These are phyloP conservation scores for Fragaria iinumae DNA, from an alignment of 306 rosid genomes.

Conservation along the genomic window DNA sequence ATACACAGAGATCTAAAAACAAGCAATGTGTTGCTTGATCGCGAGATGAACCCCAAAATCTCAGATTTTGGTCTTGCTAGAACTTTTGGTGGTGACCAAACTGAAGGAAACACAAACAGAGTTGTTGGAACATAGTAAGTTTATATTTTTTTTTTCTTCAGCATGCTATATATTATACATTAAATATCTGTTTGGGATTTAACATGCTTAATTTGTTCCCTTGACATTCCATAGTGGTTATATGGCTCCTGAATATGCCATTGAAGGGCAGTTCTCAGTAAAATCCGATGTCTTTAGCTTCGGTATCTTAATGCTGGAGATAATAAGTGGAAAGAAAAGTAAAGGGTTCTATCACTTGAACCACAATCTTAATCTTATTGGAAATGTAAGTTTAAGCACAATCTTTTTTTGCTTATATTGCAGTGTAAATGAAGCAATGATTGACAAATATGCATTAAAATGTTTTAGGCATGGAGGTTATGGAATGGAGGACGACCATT, in stretches of 20 bases:
- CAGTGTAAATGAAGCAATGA: neutral
- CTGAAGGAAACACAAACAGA: slow-evolving; percentile 55
- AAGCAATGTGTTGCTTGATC: slow-evolving; percentile 53
- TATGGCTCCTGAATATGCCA: slow-evolving; percentile 37
- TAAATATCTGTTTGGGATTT: neutral
- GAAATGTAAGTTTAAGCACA: slow-evolving; percentile 42
- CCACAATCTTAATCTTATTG: slow-evolving; percentile 33
- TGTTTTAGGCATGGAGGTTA: slow-evolving; percentile 51
- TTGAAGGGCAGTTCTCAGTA: slow-evolving; percentile 27
- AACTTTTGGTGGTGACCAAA: slow-evolving; percentile 46
- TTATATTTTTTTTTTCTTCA: neutral
- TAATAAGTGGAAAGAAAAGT: slow-evolving; percentile 49
- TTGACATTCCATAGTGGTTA: slow-evolving; percentile 25
- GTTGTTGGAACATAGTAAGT: slow-evolving; percentile 72
- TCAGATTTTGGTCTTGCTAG: slow-evolving; percentile 65
- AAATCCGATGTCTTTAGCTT: slow-evolving; percentile 42
- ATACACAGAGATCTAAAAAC: slow-evolving; percentile 63
- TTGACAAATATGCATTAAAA: neutral
- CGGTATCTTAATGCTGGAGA: slow-evolving; percentile 50
- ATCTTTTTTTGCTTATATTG: neutral
- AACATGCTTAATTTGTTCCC: neutral
- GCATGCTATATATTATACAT: neutral
- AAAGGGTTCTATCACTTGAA: slow-evolving; percentile 34
- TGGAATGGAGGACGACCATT: slow-evolving; percentile 42
- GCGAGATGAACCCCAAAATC: slow-evolving; percentile 47